Conservation (phyloP, 1,284 basidiomycete genomes). For the Trichosporon inkin region DNA sequence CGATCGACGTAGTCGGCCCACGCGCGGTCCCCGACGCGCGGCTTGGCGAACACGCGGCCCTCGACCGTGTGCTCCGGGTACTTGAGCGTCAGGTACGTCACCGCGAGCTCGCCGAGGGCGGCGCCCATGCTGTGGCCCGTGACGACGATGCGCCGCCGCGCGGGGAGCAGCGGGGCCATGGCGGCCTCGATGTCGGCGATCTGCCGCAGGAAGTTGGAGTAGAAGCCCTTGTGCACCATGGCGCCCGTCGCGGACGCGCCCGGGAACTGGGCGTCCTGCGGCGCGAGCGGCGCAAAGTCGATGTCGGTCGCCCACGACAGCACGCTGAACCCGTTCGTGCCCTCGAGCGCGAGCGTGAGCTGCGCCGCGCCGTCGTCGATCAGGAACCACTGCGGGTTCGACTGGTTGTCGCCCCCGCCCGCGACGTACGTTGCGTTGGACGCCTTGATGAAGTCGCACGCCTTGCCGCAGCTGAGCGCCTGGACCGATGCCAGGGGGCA, state of each 20-base stretch:
- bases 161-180: slow-evolving; percentile 10
- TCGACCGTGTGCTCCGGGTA: slow-evolving; percentile 11
- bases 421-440: neutral
- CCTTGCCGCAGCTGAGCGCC: neutral
- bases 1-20: slow-evolving; percentile 30
- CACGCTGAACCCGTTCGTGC: slow-evolving; percentile 18
- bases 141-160: slow-evolving; percentile 20
- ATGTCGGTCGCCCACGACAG: slow-evolving; percentile 25
- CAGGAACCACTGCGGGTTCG: slow-evolving; percentile 6
- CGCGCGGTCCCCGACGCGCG: slow-evolving; percentile 27
- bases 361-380: neutral
- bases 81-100: slow-evolving; percentile 15
- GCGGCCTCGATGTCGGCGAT: slow-evolving; percentile 9
- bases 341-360: slow-evolving; percentile 22
- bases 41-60: slow-evolving; percentile 23
- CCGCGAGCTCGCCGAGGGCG: slow-evolving; percentile 21
- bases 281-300: slow-evolving; percentile 15
- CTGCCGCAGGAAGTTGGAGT: slow-evolving; percentile 25
- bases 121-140: slow-evolving; percentile 31
- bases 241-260: neutral
- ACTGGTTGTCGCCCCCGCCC: slow-evolving; percentile 1
- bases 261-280: slow-evolving; percentile 18
- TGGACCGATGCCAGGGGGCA: neutral
- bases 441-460: neutral
- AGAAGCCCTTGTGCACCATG: slow-evolving; percentile 26